Evolutionary conservation across 2,329 filamentous ascomycete species (phyloP).

Genomic region (Trichoderma afroharzianum): DNA sequence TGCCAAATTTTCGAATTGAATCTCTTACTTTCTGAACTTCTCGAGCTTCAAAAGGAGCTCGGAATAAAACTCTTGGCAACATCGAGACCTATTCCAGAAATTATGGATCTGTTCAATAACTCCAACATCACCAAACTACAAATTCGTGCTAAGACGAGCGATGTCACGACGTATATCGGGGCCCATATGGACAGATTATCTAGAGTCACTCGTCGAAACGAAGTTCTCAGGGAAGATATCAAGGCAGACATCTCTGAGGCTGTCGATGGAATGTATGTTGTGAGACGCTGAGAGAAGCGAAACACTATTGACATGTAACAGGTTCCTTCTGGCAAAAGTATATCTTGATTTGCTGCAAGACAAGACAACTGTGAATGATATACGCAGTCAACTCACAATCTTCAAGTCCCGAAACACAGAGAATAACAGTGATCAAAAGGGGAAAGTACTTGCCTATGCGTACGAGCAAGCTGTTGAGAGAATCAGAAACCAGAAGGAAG

Average conservation of each 20-base stretch:
- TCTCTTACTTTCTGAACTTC: not conserved
- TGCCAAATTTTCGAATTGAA: not conserved
- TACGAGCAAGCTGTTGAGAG: not conserved
- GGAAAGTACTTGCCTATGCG: not conserved
- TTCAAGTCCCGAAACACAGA: not conserved
- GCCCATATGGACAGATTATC: not conserved
- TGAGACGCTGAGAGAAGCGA: not conserved
- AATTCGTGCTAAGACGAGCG: not conserved
- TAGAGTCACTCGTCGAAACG: rapidly evolving
- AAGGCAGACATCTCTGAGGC: not conserved
- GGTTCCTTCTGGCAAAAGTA: not conserved
- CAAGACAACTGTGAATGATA: not conserved
- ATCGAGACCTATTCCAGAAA: not conserved
- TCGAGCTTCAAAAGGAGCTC: not conserved
- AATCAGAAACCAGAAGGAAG: not conserved
- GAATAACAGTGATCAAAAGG: not conserved
- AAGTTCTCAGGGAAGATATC: not conserved
- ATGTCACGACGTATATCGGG: not conserved
- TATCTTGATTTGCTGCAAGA: not conserved
- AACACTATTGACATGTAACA: not conserved
- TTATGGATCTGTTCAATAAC: not conserved
- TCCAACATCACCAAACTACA: not conserved
- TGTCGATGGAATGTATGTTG: not conserved
- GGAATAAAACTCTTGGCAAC: not conserved
- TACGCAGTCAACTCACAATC: not conserved